Conservation (phyloP, 2,329 filamentous ascomycete genomes). For the Ophiostoma australiae region DNA sequence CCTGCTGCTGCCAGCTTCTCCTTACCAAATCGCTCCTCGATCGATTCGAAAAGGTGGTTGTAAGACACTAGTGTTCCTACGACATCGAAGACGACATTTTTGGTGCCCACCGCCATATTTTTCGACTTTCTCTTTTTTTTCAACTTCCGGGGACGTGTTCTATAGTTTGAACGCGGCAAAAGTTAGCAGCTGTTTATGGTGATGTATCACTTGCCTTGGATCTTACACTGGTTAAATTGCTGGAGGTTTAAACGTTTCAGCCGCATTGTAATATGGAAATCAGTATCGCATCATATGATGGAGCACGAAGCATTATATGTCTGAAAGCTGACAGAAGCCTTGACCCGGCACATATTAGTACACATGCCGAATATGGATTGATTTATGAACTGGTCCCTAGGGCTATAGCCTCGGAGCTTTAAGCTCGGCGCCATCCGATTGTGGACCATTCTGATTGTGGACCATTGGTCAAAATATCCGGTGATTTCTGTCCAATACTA, state of each 20-base stretch:
- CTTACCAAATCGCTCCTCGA: slow-evolving; percentile 2
- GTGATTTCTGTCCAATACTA: background rate
- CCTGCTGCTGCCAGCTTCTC: background rate
- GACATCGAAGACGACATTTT: slow-evolving; percentile 5
- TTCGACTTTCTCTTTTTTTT: background rate
- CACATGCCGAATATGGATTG: no score
- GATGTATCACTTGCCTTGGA: background rate
- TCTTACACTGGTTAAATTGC: background rate
- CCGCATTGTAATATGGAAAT: no score
- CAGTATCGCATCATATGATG: background rate
- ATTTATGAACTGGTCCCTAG: no score
- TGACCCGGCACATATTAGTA: no score
- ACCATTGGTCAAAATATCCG: background rate
- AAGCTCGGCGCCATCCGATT: background rate
- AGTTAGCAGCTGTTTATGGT: background rate
- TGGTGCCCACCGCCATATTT: background rate
- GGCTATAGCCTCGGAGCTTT: background rate
- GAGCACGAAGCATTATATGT: background rate
- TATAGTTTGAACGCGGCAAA: background rate
- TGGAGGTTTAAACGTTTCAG: no score
- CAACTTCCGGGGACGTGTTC: background rate
- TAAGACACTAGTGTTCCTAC: slow-evolving; percentile 5
- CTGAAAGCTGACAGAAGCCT: no score
- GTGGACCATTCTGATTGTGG: background rate
- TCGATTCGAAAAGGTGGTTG: background rate